Evolutionary conservation across 202 grass and related monocot species (phyloP).

Genomic region (Hordeum pubiflorum): DNA sequence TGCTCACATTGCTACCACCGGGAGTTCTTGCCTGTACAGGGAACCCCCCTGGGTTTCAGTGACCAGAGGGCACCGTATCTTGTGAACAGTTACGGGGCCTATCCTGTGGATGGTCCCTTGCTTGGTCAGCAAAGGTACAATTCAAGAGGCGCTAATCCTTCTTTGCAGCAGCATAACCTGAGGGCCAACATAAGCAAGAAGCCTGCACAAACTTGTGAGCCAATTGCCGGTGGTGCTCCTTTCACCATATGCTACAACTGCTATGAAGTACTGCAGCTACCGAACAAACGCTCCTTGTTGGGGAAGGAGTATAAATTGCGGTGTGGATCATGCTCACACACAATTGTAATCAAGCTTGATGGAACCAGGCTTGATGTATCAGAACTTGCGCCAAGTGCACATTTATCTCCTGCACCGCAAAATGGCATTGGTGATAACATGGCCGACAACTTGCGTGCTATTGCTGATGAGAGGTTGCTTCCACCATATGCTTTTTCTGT

Average conservation of each 20-base stretch:
- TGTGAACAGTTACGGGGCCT: constrained; percentile 34
- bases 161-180: constrained; percentile 14
- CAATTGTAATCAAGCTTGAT: constrained; percentile 60
- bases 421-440: constrained; percentile 19
- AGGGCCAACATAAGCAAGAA: constrained; percentile 54
- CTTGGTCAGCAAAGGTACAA: constrained; percentile 42
- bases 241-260: constrained; percentile 91
- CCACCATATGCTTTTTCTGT: constrained; percentile 47
- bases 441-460: not conserved
- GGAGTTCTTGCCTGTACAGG: constrained; percentile 64
- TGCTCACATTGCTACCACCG: constrained; percentile 60
- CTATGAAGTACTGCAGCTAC: constrained; percentile 76
- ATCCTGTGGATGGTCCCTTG: constrained; percentile 27
- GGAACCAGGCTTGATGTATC: constrained; percentile 56
- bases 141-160: constrained; percentile 32
- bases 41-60: constrained; percentile 29
- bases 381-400: constrained; percentile 8
- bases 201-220: constrained; percentile 39
- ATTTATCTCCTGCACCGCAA: constrained; percentile 32
- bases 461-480: constrained; percentile 43
- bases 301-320: constrained; percentile 63
- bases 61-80: constrained; percentile 42
- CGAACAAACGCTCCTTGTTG: constrained; percentile 34
- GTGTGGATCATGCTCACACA: constrained; percentile 83
- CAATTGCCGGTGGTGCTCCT: constrained; percentile 67